Percentiles rank a stretch among this genome's conserved stretches.
Evolutionary conservation across 225 moss, liverwort and hornwort species (phyloP).

Genomic region (Physcomitrium patens): DNA sequence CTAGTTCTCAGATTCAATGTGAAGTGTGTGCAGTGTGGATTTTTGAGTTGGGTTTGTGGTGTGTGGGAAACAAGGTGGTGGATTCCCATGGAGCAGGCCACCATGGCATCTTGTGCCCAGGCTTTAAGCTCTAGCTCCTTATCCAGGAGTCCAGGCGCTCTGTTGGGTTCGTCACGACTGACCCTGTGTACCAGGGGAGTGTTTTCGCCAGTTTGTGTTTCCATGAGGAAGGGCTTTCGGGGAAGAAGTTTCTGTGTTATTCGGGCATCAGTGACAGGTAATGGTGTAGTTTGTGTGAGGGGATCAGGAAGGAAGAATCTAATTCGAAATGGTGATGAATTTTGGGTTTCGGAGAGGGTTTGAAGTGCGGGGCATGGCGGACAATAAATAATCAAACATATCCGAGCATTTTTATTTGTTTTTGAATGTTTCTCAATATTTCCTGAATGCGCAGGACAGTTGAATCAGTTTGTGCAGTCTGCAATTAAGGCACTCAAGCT

Average conservation of each 20-base stretch:
- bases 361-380: not conserved
- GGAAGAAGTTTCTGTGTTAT: slow-evolving; percentile 21
- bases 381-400: too few relatives aligned
- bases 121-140: slow-evolving; percentile 9
- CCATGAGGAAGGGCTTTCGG: slow-evolving; percentile 23
- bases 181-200: slow-evolving; percentile 19
- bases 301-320: slow-evolving; percentile 27
- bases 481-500: slow-evolving; percentile 41
- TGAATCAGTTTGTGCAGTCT: slow-evolving; percentile 26
- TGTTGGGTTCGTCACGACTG: slow-evolving; percentile 25
- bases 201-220: slow-evolving; percentile 18
- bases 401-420: not conserved
- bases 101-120: slow-evolving; percentile 30
- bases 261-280: slow-evolving; percentile 41
- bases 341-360: slow-evolving; percentile 3
- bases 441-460: slow-evolving; percentile 35
- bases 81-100: slow-evolving; percentile 27
- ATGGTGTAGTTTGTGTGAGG: not conserved
- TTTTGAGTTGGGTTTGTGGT: slow-evolving; percentile 5
- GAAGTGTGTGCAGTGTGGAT: slow-evolving; percentile 2
- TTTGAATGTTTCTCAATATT: not conserved
- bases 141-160: not conserved
- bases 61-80: not conserved
- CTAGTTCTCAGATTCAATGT: not conserved
- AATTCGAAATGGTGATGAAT: not conserved